A percentile compares a stretch with the other conserved stretches of the same genome.
phyloP scores from a whole-genome alignment of 2,329 filamentous ascomycete species.

The Hymenoscyphus repandus region DNA sequence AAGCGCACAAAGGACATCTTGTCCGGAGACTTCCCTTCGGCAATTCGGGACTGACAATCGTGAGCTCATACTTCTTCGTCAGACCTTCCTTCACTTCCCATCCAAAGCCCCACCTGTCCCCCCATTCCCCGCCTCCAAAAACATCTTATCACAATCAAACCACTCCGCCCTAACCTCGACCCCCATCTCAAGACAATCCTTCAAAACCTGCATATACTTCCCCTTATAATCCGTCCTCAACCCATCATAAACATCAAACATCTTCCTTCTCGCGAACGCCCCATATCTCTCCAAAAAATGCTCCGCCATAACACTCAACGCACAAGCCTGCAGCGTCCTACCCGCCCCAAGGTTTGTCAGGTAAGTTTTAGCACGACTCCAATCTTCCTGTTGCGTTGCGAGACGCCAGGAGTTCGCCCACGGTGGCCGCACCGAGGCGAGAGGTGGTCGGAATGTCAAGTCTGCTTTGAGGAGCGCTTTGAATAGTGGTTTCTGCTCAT shows the following conservation, averaged over 20 bases:
- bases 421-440: background rate
- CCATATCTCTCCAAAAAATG: background rate
- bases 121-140: too few relatives aligned
- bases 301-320: constrained; percentile 6
- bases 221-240: background rate
- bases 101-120: too few relatives aligned
- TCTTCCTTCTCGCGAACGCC: background rate
- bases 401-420: constrained; percentile 7
- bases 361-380: constrained; percentile 3
- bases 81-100: too few relatives aligned
- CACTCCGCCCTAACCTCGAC: background rate
- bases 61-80: too few relatives aligned
- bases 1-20: too few relatives aligned
- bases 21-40: too few relatives aligned
- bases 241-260: background rate
- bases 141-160: constrained; percentile 1
- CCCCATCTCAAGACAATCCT: background rate
- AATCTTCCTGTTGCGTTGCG: constrained; percentile 4
- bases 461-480: constrained; percentile 9
- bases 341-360: background rate
- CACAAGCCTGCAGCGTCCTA: constrained; percentile 1
- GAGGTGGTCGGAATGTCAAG: constrained; percentile 2
- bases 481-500: constrained; percentile 5
- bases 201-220: background rate
- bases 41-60: too few relatives aligned